Conservation (phyloP, 1,284 basidiomycete species). For the Naganishia liquefaciens region DNA sequence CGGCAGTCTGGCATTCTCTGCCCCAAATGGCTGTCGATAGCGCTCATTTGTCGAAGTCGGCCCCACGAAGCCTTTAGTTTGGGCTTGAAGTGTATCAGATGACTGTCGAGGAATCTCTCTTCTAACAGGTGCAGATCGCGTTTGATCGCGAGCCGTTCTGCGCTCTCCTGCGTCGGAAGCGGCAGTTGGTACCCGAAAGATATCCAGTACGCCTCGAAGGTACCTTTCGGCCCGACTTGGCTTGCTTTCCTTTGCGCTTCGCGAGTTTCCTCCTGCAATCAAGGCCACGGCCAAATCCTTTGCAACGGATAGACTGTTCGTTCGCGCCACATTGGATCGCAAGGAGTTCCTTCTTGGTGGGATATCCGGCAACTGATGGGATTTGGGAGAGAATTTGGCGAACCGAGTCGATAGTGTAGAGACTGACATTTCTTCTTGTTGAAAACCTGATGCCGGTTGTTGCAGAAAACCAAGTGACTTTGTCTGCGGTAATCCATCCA, state of each 20-base stretch:
- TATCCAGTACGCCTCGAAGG: slow-evolving; percentile 5
- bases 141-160: background rate
- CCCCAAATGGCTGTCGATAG: too few relatives aligned
- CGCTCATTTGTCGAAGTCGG: too few relatives aligned
- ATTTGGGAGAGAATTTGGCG: background rate
- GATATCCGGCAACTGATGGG: background rate
- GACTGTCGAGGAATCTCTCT: background rate
- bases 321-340: background rate
- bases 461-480: background rate
- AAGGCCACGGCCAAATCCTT: background rate
- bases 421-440: background rate
- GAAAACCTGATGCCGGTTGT: background rate
- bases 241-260: background rate
- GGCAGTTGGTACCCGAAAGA: background rate
- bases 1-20: too few relatives aligned
- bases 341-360: background rate
- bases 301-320: slow-evolving; percentile 1
- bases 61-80: too few relatives aligned
- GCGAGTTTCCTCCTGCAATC: background rate
- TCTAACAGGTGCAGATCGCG: background rate
- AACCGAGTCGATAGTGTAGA: background rate
- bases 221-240: background rate
- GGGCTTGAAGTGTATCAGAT: too few relatives aligned
- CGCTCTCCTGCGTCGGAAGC: too few relatives aligned
- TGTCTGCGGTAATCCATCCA: background rate